phyloP scores from a whole-genome alignment of 371 early-diverging fungal genomes.

The Rozella allomycis region DNA sequence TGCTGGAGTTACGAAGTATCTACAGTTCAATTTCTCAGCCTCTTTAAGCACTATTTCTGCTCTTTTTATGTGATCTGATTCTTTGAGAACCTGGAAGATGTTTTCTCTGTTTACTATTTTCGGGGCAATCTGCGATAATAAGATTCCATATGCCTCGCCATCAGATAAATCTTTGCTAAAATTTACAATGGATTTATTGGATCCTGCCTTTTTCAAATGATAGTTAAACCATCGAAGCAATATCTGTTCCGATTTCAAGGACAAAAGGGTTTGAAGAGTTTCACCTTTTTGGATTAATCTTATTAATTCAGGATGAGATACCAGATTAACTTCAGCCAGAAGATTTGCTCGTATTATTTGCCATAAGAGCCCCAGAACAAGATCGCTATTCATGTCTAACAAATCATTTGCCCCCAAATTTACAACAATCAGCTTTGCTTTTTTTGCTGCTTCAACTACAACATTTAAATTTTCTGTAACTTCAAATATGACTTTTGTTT shows the following conservation, averaged over 20 bases:
- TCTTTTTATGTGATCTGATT: slow-evolving; percentile 2
- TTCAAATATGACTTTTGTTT: slow-evolving; percentile 40
- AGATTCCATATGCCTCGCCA: slow-evolving; percentile 76
- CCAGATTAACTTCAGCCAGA: slow-evolving; percentile 78
- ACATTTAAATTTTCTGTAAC: slow-evolving; percentile 95
- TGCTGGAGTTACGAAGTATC: slow-evolving; percentile 78
- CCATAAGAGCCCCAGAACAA: slow-evolving; percentile 88
- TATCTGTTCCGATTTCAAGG: slow-evolving; percentile 66
- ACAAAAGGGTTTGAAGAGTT: slow-evolving; percentile 58
- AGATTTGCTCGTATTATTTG: slow-evolving; percentile 87
- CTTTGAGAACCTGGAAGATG: slow-evolving; percentile 1
- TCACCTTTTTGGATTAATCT: slow-evolving; percentile 77
- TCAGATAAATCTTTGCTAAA: slow-evolving; percentile 61
- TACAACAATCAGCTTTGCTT: slow-evolving; percentile 83
- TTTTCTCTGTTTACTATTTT: slow-evolving; percentile 54
- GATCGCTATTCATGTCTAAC: slow-evolving; percentile 76
- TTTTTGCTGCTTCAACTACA: slow-evolving; percentile 89
- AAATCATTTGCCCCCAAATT: slow-evolving; percentile 75
- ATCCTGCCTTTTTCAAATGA: slow-evolving; percentile 77
- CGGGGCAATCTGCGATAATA: slow-evolving; percentile 76
- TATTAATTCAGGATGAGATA: slow-evolving; percentile 86
- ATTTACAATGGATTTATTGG: slow-evolving; percentile 63
- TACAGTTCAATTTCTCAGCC: slow-evolving; percentile 76
- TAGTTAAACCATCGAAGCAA: slow-evolving; percentile 93
- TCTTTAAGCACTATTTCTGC: slow-evolving; percentile 37